These are phyloP conservation scores for Pichia nakasei DNA, from an alignment of 805 yeast genomes.

Conservation along the genomic window DNA sequence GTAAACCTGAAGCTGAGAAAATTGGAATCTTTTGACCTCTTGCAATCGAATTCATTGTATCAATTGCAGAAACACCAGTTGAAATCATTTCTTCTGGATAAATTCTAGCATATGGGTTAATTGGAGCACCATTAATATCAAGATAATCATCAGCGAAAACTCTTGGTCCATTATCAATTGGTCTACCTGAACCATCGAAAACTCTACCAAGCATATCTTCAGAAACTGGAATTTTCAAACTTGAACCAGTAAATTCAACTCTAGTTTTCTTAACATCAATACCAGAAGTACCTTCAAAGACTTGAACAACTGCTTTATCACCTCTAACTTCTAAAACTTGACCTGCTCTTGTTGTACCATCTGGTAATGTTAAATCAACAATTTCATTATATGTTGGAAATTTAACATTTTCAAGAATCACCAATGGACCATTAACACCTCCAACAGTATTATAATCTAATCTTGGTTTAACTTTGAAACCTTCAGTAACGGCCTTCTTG, in stretches of 20 bases:
- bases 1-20: constrained; percentile 98
- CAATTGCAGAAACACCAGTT: constrained; percentile 97
- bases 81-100: constrained; percentile 99
- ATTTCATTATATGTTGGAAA: constrained; percentile 92
- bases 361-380: constrained; percentile 93
- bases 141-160: constrained; percentile 97
- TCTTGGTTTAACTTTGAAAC: constrained; percentile 87
- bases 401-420: constrained; percentile 77
- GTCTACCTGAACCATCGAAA: constrained; percentile 98
- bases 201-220: constrained; percentile 97
- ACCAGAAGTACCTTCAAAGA: constrained; percentile 98
- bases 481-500: constrained; percentile 86
- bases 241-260: constrained; percentile 95
- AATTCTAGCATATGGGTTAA: constrained; percentile 95
- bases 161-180: constrained; percentile 96
- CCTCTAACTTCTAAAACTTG: constrained; percentile 98
- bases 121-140: constrained; percentile 98
- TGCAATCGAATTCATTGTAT: constrained; percentile 98
- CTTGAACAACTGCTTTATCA: constrained; percentile 95
- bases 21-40: constrained; percentile 99
- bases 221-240: constrained; percentile 85
- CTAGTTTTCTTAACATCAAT: constrained; percentile 96
- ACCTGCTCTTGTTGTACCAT: constrained; percentile 91
- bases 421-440: constrained; percentile 98
- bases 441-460: constrained; percentile 92